phyloP scores from a whole-genome alignment of 805 yeast species.

The Danielozyma ontarioensis region DNA sequence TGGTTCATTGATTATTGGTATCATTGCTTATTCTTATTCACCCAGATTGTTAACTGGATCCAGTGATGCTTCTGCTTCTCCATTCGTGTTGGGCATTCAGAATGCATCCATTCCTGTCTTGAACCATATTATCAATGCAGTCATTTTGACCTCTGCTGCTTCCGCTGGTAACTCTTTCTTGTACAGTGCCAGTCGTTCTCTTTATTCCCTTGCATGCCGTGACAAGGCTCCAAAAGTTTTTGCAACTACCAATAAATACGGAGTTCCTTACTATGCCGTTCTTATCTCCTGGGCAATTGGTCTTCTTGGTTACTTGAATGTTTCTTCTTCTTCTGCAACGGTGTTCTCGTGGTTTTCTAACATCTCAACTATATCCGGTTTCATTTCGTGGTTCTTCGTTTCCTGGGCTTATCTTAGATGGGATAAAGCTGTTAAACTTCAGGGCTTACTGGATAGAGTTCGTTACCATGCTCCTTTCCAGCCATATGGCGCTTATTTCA shows the following conservation, averaged over 20 bases:
- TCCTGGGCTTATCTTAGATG: slow-evolving; percentile 52
- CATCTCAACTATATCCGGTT: slow-evolving; percentile 62
- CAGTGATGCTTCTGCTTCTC: slow-evolving; percentile 59
- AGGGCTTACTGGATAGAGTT: slow-evolving; percentile 49
- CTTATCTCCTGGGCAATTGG: slow-evolving; percentile 30
- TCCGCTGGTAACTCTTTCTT: slow-evolving; percentile 47
- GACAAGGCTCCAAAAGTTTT: slow-evolving; percentile 53
- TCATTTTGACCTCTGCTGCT: slow-evolving; percentile 60
- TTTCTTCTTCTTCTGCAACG: slow-evolving; percentile 44
- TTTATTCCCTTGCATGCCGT: slow-evolving; percentile 43
- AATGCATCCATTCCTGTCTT: slow-evolving; percentile 57
- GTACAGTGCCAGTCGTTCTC: slow-evolving; percentile 61
- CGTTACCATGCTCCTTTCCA: slow-evolving; percentile 54
- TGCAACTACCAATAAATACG: slow-evolving; percentile 33
- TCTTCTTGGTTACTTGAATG: slow-evolving; percentile 50
- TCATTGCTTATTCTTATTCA: slow-evolving; percentile 28
- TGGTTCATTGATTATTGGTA: slow-evolving; percentile 38
- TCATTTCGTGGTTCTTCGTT: slow-evolving; percentile 57
- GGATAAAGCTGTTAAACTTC: slow-evolving; percentile 57
- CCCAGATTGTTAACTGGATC: slow-evolving; percentile 13
- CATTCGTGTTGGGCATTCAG: slow-evolving; percentile 81
- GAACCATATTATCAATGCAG: slow-evolving; percentile 76
- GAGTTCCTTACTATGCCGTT: slow-evolving; percentile 37
- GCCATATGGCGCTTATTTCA: slow-evolving; percentile 54
- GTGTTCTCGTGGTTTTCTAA: slow-evolving; percentile 66